phyloP scores from a whole-genome alignment of 2,329 filamentous ascomycete species.

The Reticulascus tulasneorum region DNA sequence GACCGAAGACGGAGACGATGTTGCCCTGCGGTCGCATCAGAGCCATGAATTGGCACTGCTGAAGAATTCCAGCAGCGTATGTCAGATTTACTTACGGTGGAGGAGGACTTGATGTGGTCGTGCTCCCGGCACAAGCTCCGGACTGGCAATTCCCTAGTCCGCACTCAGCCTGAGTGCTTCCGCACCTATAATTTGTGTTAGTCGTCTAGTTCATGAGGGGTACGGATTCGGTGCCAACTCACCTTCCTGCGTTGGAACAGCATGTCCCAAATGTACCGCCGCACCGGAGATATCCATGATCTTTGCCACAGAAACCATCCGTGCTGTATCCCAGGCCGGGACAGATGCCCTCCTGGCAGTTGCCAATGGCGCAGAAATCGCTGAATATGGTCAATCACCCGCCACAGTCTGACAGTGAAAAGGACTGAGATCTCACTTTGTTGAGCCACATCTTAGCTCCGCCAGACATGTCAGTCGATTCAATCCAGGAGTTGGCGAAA shows the following conservation, averaged over 20 bases:
- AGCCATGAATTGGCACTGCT: neutral
- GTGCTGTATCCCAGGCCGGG: neutral
- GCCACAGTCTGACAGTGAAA: no score
- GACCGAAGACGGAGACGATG: neutral
- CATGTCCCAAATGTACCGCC: neutral
- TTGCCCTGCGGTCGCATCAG: no score
- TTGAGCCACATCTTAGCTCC: no score
- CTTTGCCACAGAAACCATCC: neutral
- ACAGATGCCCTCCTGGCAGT: slow-evolving; percentile 1
- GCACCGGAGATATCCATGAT: neutral
- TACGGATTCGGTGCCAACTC: neutral
- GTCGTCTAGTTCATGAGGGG: neutral
- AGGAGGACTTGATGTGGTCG: no score
- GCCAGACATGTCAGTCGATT: no score
- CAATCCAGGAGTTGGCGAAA: no score
- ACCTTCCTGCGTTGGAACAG: slow-evolving; percentile 1
- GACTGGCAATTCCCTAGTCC: neutral
- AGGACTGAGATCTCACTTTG: no score
- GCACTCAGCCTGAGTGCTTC: neutral
- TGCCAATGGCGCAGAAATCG: slow-evolving; percentile 1
- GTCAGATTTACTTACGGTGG: neutral
- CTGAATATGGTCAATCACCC: no score
- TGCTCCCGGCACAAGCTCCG: neutral
- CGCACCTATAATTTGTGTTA: neutral
- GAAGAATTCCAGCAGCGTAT: neutral